These are phyloP conservation scores for Cornus suecica DNA, from an alignment of 148 eudicot genomes.

Conservation along the genomic window DNA sequence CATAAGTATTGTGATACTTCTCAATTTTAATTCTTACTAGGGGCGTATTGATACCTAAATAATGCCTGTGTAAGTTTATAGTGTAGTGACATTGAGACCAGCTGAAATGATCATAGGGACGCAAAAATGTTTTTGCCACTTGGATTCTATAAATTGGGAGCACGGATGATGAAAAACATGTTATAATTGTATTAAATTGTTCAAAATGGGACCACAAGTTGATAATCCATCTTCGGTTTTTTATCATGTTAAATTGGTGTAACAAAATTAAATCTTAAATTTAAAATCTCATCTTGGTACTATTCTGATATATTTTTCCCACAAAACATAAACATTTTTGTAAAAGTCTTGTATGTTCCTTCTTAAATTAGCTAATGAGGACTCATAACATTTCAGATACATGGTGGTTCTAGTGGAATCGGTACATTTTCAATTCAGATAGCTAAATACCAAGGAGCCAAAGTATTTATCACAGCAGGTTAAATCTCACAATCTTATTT, in stretches of 20 bases:
- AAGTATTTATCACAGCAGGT: constrained; percentile 91
- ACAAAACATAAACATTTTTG: too few species aligned
- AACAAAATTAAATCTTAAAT: not conserved
- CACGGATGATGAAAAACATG: not conserved
- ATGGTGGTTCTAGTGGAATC: constrained; percentile 97
- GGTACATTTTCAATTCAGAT: constrained; percentile 95
- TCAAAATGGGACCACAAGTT: too few species aligned
- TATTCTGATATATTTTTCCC: not conserved
- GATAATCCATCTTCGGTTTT: too few species aligned
- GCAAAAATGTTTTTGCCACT: not conserved
- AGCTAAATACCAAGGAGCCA: constrained; percentile 44
- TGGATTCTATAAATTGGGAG: not conserved
- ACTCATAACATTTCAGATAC: constrained; percentile 39
- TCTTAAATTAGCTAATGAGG: not conserved
- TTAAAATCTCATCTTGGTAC: not conserved
- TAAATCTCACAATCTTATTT: not conserved
- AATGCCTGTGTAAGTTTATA: not conserved
- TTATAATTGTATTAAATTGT: too few species aligned
- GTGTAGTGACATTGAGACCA: not conserved
- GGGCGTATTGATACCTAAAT: constrained; percentile 8
- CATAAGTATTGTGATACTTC: constrained; percentile 35
- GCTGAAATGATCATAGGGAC: not conserved
- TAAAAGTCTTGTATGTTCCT: too few species aligned
- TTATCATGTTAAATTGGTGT: not conserved
- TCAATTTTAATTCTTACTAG: not conserved